phyloP scores from a whole-genome alignment of 2,329 filamentous ascomycete species.

The Clarireedia sp. region DNA sequence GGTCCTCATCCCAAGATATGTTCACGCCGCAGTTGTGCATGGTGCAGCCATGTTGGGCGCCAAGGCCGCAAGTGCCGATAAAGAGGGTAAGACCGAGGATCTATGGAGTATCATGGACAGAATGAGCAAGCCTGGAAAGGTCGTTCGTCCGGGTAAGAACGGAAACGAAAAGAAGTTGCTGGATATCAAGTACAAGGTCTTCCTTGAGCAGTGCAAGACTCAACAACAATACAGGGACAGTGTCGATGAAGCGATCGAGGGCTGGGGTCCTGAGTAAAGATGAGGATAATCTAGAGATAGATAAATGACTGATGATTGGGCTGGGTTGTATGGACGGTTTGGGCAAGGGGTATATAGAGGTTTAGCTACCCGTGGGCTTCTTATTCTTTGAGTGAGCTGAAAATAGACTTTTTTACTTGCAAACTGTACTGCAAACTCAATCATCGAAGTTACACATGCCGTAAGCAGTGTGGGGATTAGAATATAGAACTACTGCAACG shows the following conservation, averaged over 20 bases:
- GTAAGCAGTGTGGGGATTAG: no score
- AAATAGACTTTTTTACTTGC: no score
- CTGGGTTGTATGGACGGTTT: no score
- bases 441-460: no score
- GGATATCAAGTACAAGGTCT: conserved; percentile 88
- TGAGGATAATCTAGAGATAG: background rate
- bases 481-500: no score
- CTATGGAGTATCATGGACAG: conserved; percentile 97
- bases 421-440: no score
- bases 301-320: no score
- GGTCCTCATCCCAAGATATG: conserved; percentile 86
- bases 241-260: conserved; percentile 55
- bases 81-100: conserved; percentile 70
- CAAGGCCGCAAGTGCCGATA: conserved; percentile 83
- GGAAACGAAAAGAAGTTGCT: conserved; percentile 70
- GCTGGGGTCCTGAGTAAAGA: conserved; percentile 30
- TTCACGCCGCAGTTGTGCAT: conserved; percentile 91
- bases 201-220: conserved; percentile 81
- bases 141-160: conserved; percentile 68
- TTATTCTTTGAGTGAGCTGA: no score
- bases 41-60: conserved; percentile 98
- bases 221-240: conserved; percentile 76
- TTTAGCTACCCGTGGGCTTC: no score
- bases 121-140: conserved; percentile 87
- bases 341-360: no score